Evolutionary conservation across 1,284 basidiomycete genomes (phyloP), one percentile per base, ranked within the genome.

Genomic region (Coniferiporia sulphurascens): DNA sequence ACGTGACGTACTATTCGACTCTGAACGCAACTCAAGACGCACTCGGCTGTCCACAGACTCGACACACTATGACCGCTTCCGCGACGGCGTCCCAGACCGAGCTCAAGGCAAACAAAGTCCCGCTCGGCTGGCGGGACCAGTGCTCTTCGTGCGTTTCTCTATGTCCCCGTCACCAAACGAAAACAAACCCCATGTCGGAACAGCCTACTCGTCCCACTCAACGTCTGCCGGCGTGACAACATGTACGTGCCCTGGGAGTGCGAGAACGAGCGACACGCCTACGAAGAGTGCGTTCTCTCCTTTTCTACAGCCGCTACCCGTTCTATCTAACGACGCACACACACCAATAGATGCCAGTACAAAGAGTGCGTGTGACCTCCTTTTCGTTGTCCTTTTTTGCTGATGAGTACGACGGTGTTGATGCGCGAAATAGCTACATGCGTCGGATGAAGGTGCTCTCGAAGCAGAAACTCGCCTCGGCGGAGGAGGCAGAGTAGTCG

Each of bases 61-160:
- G 27, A 45, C n/a, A n/a, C 21, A 48, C 64, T 59, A 90, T 90
- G 88, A 75, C 86, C 58, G 81, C 85, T 55, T 78, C 86, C 61
- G 85, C 84, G 45, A 89, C 87, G 56, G 93, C 94, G 54, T 92
- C 93, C 38, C 88, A 93, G 70, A 78, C 83, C 63, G 91, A 95
- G 73, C 81, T 93, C 71, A 90, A 91, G 73, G 80, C 82, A 6
- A 79, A 89, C 62, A 80, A 78, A 63, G 79, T 95, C 22, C 94
- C 94, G 7, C 65, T 96, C 8, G 88, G 82, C 10, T 97, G 90
- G 86, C 80, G 94, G 68, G 94, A 97, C 74, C 84, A 88, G 66
- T 97, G 94, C 74, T 95, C 93, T 66, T 85, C 93, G 94, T 96
- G 72, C 69, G 89, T 55, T 41, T 53, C 27, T 57, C 27, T 38